Evolutionary conservation across 495 filamentous ascomycete genomes (phyloP).

Genomic region (Schizothecium vesticola): DNA sequence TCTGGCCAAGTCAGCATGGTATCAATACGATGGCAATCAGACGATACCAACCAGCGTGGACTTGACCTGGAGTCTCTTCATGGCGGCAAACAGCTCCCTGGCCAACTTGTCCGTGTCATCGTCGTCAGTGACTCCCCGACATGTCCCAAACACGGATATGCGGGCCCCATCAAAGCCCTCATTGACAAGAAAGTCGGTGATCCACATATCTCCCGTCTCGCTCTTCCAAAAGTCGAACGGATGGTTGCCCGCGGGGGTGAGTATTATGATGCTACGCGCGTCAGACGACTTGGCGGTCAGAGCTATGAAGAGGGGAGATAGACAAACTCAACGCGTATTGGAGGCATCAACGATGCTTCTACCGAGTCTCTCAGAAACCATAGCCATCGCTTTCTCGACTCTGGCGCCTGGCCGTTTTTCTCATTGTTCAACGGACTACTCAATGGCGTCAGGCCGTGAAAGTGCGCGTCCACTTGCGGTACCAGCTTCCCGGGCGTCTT

Average conservation of each 20-base stretch:
- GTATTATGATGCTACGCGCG: not conserved
- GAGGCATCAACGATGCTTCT: not conserved
- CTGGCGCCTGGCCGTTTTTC: not conserved
- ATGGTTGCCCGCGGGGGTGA: not conserved
- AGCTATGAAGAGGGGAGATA: too few relatives aligned
- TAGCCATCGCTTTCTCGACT: not conserved
- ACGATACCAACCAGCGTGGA: not conserved
- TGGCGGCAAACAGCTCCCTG: not conserved
- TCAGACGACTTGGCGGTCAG: not conserved
- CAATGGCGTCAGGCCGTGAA: not conserved
- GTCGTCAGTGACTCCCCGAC: not conserved
- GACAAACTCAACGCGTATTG: too few relatives aligned
- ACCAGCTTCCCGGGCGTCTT: not conserved
- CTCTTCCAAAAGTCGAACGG: not conserved
- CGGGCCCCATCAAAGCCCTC: not conserved
- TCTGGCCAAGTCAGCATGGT: not conserved
- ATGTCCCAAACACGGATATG: not conserved
- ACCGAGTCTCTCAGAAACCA: not conserved
- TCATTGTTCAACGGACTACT: not conserved
- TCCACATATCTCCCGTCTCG: not conserved
- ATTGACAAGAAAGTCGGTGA: not conserved
- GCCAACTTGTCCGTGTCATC: not conserved
- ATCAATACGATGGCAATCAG: too few relatives aligned
- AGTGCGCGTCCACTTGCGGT: not conserved
- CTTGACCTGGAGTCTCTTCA: not conserved